A percentile compares a stretch with the other conserved stretches of the same genome.
These are phyloP conservation scores for Tetrahymena elliotti DNA, from an alignment of 73 alveolate species.

Conservation along the genomic window DNA sequence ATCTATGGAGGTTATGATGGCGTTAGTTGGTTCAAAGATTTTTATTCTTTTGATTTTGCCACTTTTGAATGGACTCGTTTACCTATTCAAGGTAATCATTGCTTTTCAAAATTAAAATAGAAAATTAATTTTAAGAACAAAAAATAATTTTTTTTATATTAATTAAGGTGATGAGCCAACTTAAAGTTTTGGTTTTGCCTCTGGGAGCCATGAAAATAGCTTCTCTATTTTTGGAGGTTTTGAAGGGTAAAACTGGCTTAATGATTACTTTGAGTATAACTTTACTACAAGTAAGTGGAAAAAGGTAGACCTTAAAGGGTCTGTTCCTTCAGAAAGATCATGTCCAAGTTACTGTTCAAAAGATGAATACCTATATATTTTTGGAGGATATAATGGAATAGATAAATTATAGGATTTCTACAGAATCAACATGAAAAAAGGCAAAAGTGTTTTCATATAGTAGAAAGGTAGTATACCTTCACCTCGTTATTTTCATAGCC, in stretches of 20 bases:
- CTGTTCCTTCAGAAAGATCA: constrained; percentile 31
- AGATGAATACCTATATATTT: constrained; percentile 41
- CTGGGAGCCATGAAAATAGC: constrained; percentile 16
- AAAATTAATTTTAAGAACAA: background rate
- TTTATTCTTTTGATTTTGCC: constrained; percentile 77
- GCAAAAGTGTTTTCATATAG: constrained; percentile 10
- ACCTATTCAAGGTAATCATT: background rate
- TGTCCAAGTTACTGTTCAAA: constrained; percentile 20
- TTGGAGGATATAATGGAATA: constrained; percentile 80
- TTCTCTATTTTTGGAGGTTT: constrained; percentile 37
- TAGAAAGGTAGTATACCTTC: constrained; percentile 56
- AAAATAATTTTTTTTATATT: background rate
- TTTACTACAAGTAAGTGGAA: constrained; percentile 7
- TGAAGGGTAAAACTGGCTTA: constrained; percentile 18
- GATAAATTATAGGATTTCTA: constrained; percentile 64
- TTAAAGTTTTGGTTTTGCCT: constrained; percentile 38
- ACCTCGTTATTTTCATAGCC: constrained; percentile 48
- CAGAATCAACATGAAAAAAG: constrained; percentile 51
- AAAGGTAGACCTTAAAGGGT: constrained; percentile 15
- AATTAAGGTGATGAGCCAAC: constrained; percentile 23
- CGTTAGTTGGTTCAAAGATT: constrained; percentile 81
- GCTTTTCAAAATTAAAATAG: background rate
- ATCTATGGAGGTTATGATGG: constrained; percentile 98
- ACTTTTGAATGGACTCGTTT: constrained; percentile 60
- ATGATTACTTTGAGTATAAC: constrained; percentile 26